Evolutionary conservation across 345 rosid species (phyloP).

Genomic region (Ceriops zippeliana): DNA sequence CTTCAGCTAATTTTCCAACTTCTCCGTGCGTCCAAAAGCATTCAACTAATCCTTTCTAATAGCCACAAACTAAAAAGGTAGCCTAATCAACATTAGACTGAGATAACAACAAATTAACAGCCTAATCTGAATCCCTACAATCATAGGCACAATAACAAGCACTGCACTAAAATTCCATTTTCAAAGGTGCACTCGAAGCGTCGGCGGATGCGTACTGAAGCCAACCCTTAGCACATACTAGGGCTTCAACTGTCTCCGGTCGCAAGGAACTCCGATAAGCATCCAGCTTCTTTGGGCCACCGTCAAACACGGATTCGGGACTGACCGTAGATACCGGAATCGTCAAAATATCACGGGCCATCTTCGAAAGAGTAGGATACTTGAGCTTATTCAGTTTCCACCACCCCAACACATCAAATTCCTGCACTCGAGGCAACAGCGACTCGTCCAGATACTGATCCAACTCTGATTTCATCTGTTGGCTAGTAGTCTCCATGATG

Average conservation of each 20-base stretch:
- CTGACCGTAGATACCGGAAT: constrained; percentile 59
- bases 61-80: constrained; percentile 4
- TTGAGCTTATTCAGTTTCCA: constrained; percentile 85
- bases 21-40: constrained; percentile 8
- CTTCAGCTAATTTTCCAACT: too few species aligned
- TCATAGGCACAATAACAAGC: too few species aligned
- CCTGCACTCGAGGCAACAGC: constrained; percentile 65
- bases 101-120: too few species aligned
- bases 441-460: constrained; percentile 88
- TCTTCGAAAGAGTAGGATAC: constrained; percentile 77
- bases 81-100: background rate
- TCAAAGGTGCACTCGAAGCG: constrained; percentile 42
- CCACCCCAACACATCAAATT: constrained; percentile 82
- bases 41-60: constrained; percentile 16
- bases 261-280: constrained; percentile 62
- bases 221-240: constrained; percentile 89
- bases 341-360: constrained; percentile 80
- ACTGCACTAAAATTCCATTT: constrained; percentile 48
- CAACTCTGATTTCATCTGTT: constrained; percentile 71
- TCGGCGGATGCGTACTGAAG: constrained; percentile 43
- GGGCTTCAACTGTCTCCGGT: constrained; percentile 87
- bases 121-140: too few species aligned
- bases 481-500: constrained; percentile 72
- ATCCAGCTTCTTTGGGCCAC: constrained; percentile 54
- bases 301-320: constrained; percentile 57